A percentile compares a stretch with the other conserved stretches of the same genome.
Conservation (phyloP, 345 rosid genomes). For the Ailanthus altissimus region DNA sequence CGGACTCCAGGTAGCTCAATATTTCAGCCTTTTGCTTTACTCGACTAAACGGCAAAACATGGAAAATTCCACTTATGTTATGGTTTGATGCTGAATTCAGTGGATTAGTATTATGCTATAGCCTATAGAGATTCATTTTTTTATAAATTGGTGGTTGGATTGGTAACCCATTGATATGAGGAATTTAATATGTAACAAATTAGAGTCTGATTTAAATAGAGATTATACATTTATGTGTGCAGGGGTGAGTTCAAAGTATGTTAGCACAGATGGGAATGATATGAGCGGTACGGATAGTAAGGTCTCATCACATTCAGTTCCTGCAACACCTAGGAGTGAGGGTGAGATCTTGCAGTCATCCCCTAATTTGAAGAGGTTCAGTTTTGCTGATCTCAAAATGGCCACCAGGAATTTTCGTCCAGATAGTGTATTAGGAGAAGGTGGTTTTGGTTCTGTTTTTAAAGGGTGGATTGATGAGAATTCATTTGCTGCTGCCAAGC, state of each 20-base stretch:
- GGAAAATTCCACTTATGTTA: background rate
- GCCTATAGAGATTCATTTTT: background rate
- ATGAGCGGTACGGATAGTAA: slow-evolving; percentile 42
- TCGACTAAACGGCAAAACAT: background rate
- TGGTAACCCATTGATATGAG: background rate
- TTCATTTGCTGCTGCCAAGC: slow-evolving; percentile 58
- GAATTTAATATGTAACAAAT: slow-evolving; percentile 7
- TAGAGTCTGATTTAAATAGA: slow-evolving; percentile 9
- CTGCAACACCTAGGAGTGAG: slow-evolving; percentile 61
- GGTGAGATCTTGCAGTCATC: slow-evolving; percentile 69
- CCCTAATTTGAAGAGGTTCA: slow-evolving; percentile 57
- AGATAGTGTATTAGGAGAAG: slow-evolving; percentile 74
- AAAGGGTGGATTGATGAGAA: slow-evolving; percentile 76
- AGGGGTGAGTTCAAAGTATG: slow-evolving; percentile 56
- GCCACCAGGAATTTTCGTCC: slow-evolving; percentile 74
- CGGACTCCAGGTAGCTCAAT: background rate
- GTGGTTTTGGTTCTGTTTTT: slow-evolving; percentile 79
- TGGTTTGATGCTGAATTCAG: background rate
- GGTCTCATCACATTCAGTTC: slow-evolving; percentile 43
- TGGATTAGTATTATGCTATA: background rate
- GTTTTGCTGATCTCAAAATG: slow-evolving; percentile 50
- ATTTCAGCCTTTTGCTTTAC: background rate
- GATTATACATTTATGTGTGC: slow-evolving; percentile 16
- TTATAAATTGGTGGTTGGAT: background rate
- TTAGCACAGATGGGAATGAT: slow-evolving; percentile 45